A percentile compares a stretch with the other conserved stretches of the same genome.
Evolutionary conservation across 1,139 yeast species (phyloP).

Genomic region (Debaryomyces robertsiae): DNA sequence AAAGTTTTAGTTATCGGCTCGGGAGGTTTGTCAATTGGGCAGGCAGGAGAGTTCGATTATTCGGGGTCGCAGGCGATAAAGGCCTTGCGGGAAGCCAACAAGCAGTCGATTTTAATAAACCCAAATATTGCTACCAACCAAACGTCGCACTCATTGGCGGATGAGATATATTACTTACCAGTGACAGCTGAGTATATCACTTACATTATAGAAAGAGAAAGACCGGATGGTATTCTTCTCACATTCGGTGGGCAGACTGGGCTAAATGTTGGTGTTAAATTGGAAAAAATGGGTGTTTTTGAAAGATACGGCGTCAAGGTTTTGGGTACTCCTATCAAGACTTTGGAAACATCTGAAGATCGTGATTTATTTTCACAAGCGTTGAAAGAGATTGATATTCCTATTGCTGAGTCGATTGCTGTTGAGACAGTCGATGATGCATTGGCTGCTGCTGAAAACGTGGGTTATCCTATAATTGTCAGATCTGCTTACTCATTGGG

Average conservation of each 20-base stretch:
- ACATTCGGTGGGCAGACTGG: slow-evolving; percentile 99
- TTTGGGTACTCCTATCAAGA: slow-evolving; percentile 93
- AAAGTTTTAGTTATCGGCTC: slow-evolving; percentile 94
- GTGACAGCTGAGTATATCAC: slow-evolving; percentile 96
- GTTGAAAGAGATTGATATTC: slow-evolving; percentile 87
- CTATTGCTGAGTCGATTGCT: slow-evolving; percentile 95
- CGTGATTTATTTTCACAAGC: slow-evolving; percentile 96
- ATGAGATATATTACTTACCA: slow-evolving; percentile 91
- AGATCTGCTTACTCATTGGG: slow-evolving; percentile 98
- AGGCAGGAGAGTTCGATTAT: slow-evolving; percentile 98
- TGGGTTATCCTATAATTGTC: slow-evolving; percentile 95
- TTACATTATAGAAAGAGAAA: slow-evolving; percentile 91
- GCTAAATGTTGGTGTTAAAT: slow-evolving; percentile 90
- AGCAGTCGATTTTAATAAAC: slow-evolving; percentile 82
- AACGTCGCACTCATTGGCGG: slow-evolving; percentile 94
- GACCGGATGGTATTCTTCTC: slow-evolving; percentile 91
- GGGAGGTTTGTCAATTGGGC: slow-evolving; percentile 97
- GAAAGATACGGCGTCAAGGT: slow-evolving; percentile 91
- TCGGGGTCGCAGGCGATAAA: slow-evolving; percentile 98
- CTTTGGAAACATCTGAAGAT: slow-evolving; percentile 95
- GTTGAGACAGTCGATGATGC: slow-evolving; percentile 95
- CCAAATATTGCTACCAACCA: slow-evolving; percentile 98
- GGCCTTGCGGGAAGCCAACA: slow-evolving; percentile 89
- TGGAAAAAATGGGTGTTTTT: slow-evolving; percentile 91
- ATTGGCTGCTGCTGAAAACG: slow-evolving; percentile 76